These are phyloP conservation scores for Candida buenavistaensis DNA, from an alignment of 1,139 yeast genomes.

Conservation along the genomic window DNA sequence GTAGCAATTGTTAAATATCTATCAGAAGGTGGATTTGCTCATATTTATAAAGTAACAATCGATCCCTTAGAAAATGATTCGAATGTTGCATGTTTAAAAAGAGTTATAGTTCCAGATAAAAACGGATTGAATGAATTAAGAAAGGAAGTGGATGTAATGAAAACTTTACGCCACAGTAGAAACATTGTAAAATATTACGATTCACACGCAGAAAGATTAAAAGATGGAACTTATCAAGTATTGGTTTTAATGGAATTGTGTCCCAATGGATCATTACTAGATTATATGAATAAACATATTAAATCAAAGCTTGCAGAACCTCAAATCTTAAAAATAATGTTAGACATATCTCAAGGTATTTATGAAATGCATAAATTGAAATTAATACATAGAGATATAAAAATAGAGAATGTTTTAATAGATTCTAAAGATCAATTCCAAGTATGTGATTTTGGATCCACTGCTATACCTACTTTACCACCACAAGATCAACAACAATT, in stretches of 20 bases:
- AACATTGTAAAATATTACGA: slow-evolving; percentile 70
- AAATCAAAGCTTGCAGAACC: slow-evolving; percentile 61
- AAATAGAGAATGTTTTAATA: slow-evolving; percentile 74
- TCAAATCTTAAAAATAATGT: slow-evolving; percentile 66
- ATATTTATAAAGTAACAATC: slow-evolving; percentile 59
- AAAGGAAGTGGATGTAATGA: slow-evolving; percentile 83
- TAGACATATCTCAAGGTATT: slow-evolving; percentile 65
- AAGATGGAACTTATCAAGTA: slow-evolving; percentile 63
- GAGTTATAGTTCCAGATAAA: slow-evolving; percentile 74
- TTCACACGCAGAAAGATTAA: slow-evolving; percentile 71
- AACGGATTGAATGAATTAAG: slow-evolving; percentile 62
- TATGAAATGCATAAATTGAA: slow-evolving; percentile 69
- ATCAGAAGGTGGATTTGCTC: slow-evolving; percentile 53
- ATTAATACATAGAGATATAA: slow-evolving; percentile 73
- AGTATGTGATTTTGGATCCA: slow-evolving; percentile 78
- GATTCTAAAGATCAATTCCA: slow-evolving; percentile 58
- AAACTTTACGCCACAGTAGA: slow-evolving; percentile 53
- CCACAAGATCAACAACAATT: slow-evolving; percentile 67
- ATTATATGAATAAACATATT: slow-evolving; percentile 70
- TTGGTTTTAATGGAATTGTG: slow-evolving; percentile 77
- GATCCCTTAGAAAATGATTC: slow-evolving; percentile 37
- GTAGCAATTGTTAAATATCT: slow-evolving; percentile 39
- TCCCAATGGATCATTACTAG: slow-evolving; percentile 68
- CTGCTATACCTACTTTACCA: slow-evolving; percentile 59
- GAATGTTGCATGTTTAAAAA: slow-evolving; percentile 63